Conservation (phyloP, 495 filamentous ascomycete genomes). For the Neurospora intermedia region DNA sequence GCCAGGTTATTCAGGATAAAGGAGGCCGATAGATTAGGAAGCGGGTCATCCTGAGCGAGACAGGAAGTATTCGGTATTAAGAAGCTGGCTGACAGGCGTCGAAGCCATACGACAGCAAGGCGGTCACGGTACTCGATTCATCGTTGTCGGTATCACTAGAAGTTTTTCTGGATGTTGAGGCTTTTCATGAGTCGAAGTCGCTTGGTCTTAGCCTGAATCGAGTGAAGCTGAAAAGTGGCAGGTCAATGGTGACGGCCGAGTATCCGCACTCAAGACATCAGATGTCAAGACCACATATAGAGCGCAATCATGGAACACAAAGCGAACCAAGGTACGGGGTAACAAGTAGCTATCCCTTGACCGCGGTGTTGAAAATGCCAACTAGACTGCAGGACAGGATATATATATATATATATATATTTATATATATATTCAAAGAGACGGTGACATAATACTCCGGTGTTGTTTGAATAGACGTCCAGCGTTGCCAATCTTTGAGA, state of each 20-base stretch:
- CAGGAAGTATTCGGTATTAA: background rate
- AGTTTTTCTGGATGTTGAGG: background rate
- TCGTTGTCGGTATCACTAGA: background rate
- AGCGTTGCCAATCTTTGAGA: background rate
- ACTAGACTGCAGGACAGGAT: fast-evolving
- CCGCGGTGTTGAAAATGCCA: background rate
- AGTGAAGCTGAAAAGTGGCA: background rate
- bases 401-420: too few species aligned
- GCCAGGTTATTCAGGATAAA: background rate
- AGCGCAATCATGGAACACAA: background rate
- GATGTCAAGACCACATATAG: background rate
- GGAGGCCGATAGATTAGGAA: background rate
- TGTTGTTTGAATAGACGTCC: background rate
- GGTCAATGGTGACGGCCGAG: background rate
- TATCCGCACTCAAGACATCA: background rate
- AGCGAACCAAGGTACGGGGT: background rate
- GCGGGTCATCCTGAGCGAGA: background rate
- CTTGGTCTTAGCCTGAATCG: background rate
- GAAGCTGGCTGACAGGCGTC: background rate
- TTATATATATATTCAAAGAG: too few species aligned
- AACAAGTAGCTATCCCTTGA: background rate
- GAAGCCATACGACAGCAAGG: background rate
- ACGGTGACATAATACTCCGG: background rate
- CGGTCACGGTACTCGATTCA: background rate
- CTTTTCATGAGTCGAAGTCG: background rate